These are phyloP conservation scores for Pleurotus djamor DNA, from an alignment of 768 basidiomycete species.

Conservation along the genomic window DNA sequence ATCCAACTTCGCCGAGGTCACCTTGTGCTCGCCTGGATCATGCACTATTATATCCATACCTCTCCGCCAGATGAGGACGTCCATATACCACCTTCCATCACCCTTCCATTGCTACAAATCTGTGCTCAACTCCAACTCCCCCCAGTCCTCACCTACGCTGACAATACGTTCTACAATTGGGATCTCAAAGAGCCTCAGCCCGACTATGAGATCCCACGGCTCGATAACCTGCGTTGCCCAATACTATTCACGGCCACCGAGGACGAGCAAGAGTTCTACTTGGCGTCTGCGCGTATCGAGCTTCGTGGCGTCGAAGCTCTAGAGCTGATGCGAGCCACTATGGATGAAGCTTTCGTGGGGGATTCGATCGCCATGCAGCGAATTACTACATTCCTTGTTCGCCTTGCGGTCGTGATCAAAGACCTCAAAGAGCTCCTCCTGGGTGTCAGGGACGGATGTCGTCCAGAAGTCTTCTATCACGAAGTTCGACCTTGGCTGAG, in stretches of 20 bases:
- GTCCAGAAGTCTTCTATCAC: slow-evolving; percentile 76
- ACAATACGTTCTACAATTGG: slow-evolving; percentile 94
- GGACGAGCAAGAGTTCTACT: slow-evolving; percentile 92
- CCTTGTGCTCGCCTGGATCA: slow-evolving; percentile 70
- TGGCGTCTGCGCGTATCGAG: slow-evolving; percentile 87
- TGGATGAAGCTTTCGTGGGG: slow-evolving; percentile 90
- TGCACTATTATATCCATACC: slow-evolving; percentile 81
- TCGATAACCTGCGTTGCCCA: slow-evolving; percentile 63
- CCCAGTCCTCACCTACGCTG: slow-evolving; percentile 89
- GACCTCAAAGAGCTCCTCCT: slow-evolving; percentile 67
- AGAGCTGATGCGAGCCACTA: slow-evolving; percentile 79
- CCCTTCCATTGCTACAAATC: slow-evolving; percentile 75
- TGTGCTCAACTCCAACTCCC: slow-evolving; percentile 78
- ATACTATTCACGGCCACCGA: slow-evolving; percentile 76
- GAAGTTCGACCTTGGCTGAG: slow-evolving; percentile 82
- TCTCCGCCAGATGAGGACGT: slow-evolving; percentile 48
- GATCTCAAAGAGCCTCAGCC: slow-evolving; percentile 29
- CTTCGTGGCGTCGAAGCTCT: slow-evolving; percentile 84
- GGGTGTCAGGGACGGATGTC: slow-evolving; percentile 68
- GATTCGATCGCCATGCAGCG: slow-evolving; percentile 67
- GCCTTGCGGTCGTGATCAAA: slow-evolving; percentile 63
- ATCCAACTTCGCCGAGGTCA: slow-evolving; percentile 71
- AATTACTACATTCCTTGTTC: slow-evolving; percentile 61
- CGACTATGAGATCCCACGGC: slow-evolving; percentile 34
- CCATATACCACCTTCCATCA: slow-evolving; percentile 70